Evolutionary conservation across 257 asterid species (phyloP), one percentile per base, ranked within the genome.

Genomic region (Thymus quinquecostatus): DNA sequence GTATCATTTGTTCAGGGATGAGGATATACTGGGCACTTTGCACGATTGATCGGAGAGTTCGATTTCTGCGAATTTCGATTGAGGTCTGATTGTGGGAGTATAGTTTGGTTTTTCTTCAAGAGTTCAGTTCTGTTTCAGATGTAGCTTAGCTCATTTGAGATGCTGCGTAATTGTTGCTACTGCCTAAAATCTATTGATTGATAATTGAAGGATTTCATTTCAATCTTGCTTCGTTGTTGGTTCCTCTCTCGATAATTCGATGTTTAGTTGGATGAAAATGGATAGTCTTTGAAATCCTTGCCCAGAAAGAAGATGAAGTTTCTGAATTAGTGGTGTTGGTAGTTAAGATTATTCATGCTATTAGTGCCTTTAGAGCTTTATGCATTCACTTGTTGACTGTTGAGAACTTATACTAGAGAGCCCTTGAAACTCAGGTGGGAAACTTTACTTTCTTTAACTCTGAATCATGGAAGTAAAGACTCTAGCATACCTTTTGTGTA

Each of bases 1-100:
- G 89, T 88, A 59, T 69, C 86, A 77, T 77, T 74, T 87, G 82
- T 88, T 32, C 70, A 82, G 91, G 74, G 95, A 86, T 69, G 95
- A 88, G 61, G 95, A 88, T 73, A 80, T 88, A 13, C 80, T 85
- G 89, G 94, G 94, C 8, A 79, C 77, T 12, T 77, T 87, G 50
- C 85, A 79, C 5, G 90, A 85, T 44, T 85, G 82, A 81, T 69
- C 47, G 9, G 11, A 53, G 56, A 30, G 28, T 49, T 28, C 38
- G 60, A 21, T 27, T 10, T 8, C 13, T 27, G 48, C 33, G 34
- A 55, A 66, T 34, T 14, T 40, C 14, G 51, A 57, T 48, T 56
- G 63, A 66, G 76, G 57, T 68, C 50, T 49, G 53, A 40, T 21
- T 71, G 48, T 51, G 29, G 73, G 36, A 58, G 29, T 41, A 54